These are phyloP conservation scores for Pterocarpus macrocarpus DNA, from an alignment of 306 rosid genomes.

Conservation along the genomic window DNA sequence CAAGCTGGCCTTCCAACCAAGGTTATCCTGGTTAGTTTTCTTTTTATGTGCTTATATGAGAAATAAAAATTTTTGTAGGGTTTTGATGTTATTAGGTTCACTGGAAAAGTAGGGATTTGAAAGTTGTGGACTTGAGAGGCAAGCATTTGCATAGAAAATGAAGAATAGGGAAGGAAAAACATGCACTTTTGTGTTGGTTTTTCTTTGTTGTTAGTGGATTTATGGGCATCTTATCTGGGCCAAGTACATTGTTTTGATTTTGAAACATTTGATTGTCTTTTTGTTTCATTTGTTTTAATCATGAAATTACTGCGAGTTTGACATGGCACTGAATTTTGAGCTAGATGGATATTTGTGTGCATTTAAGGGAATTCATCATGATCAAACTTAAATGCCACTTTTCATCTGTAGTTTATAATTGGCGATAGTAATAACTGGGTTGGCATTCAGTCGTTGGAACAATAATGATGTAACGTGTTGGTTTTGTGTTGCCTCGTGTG, in stretches of 20 bases:
- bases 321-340: slow-evolving; percentile 30
- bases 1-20: slow-evolving; percentile 71
- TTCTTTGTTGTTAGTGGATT: slow-evolving; percentile 17
- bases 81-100: slow-evolving; percentile 16
- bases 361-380: neutral
- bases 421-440: slow-evolving; percentile 20
- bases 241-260: slow-evolving; percentile 10
- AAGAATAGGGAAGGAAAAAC: slow-evolving; percentile 1
- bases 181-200: slow-evolving; percentile 7
- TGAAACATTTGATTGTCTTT: neutral
- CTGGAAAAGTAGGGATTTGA: slow-evolving; percentile 3
- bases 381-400: slow-evolving; percentile 24
- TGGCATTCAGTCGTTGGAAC: slow-evolving; percentile 21
- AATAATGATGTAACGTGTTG: neutral
- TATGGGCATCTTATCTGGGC: neutral
- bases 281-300: slow-evolving; percentile 24
- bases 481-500: slow-evolving; percentile 29
- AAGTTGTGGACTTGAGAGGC: slow-evolving; percentile 8
- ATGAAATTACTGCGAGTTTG: slow-evolving; percentile 15
- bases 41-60: neutral
- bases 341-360: slow-evolving; percentile 17
- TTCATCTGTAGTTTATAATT: slow-evolving; percentile 28
- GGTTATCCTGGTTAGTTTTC: slow-evolving; percentile 67
- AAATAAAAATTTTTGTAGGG: slow-evolving; percentile 7
- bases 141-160: slow-evolving; percentile 11